phyloP scores from a whole-genome alignment of 768 basidiomycete genomes.

The Amanita pallidorosea region DNA sequence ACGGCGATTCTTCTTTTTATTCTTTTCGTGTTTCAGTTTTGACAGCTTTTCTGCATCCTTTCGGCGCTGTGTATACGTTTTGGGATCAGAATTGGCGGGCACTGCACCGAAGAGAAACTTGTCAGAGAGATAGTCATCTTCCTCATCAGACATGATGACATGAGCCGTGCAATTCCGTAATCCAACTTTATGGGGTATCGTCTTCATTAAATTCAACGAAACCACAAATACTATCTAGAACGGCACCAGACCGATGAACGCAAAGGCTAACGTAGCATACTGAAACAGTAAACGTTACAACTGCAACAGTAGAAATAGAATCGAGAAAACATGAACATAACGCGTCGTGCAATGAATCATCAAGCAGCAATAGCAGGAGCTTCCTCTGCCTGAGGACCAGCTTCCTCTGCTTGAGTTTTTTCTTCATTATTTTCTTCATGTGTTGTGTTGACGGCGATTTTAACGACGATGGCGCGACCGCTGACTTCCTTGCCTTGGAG shows the following conservation, averaged over 20 bases:
- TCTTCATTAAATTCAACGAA: constrained; percentile 16
- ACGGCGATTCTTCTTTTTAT: constrained; percentile 49
- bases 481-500: constrained; percentile 83
- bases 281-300: constrained; percentile 12
- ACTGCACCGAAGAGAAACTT: constrained; percentile 55
- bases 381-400: too few species aligned
- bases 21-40: constrained; percentile 56
- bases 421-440: constrained; percentile 33
- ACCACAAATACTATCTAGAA: constrained; percentile 22
- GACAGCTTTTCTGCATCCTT: constrained; percentile 52
- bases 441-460: constrained; percentile 85
- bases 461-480: constrained; percentile 82
- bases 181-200: constrained; percentile 13
- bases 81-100: constrained; percentile 26
- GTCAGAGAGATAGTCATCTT: constrained; percentile 84
- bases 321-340: constrained; percentile 11
- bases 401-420: constrained; percentile 16
- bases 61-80: constrained; percentile 63
- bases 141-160: constrained; percentile 64
- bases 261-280: constrained; percentile 11
- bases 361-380: constrained; percentile 14
- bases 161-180: constrained; percentile 1
- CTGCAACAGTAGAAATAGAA: constrained; percentile 14
- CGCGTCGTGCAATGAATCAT: constrained; percentile 13
- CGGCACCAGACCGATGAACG: constrained; percentile 37